Percentiles rank a stretch among this genome's conserved stretches.
These are phyloP conservation scores for Phytophthora pisi DNA, from an alignment of 352 stramenopile genomes.

Conservation along the genomic window DNA sequence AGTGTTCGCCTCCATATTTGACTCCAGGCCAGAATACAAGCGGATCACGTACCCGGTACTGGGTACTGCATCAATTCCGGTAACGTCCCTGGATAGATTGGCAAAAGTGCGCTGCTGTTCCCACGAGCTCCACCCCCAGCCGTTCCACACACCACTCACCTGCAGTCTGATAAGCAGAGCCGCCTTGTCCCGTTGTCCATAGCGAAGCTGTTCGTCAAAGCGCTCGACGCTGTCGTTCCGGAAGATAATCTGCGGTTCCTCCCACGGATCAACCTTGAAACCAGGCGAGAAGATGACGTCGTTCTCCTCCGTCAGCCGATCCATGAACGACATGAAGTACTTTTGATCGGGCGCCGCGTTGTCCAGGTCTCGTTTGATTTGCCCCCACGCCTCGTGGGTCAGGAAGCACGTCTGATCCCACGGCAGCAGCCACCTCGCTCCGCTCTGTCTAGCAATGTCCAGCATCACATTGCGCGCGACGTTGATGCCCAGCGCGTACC, in stretches of 20 bases:
- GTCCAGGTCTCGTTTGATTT: conserved; percentile 43
- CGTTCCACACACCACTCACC: conserved; percentile 47
- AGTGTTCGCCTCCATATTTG: conserved; percentile 34
- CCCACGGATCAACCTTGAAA: conserved; percentile 48
- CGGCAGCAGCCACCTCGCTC: conserved; percentile 52
- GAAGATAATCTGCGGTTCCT: conserved; percentile 67
- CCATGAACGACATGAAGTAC: conserved; percentile 63
- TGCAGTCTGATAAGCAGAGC: conserved; percentile 50
- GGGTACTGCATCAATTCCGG: conserved; percentile 25
- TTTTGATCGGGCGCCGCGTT: conserved; percentile 34
- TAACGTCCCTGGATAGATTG: conserved; percentile 48
- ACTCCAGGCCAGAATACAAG: conserved; percentile 47
- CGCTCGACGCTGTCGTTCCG: conserved; percentile 48
- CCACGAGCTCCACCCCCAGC: conserved; percentile 57
- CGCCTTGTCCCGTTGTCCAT: conserved; percentile 58
- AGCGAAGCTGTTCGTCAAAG: conserved; percentile 62
- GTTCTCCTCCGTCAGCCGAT: conserved; percentile 52
- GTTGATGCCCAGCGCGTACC: conserved; percentile 60
- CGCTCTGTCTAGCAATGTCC: conserved; percentile 37
- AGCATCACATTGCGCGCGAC: conserved; percentile 55
- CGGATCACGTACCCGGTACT: conserved; percentile 55
- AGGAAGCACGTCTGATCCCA: conserved; percentile 68
- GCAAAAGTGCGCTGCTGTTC: conserved; percentile 43
- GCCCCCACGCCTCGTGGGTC: conserved; percentile 43
- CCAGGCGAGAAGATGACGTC: conserved; percentile 42